Conservation (phyloP, 495 filamentous ascomycete species). For the Cercophora scortea region DNA sequence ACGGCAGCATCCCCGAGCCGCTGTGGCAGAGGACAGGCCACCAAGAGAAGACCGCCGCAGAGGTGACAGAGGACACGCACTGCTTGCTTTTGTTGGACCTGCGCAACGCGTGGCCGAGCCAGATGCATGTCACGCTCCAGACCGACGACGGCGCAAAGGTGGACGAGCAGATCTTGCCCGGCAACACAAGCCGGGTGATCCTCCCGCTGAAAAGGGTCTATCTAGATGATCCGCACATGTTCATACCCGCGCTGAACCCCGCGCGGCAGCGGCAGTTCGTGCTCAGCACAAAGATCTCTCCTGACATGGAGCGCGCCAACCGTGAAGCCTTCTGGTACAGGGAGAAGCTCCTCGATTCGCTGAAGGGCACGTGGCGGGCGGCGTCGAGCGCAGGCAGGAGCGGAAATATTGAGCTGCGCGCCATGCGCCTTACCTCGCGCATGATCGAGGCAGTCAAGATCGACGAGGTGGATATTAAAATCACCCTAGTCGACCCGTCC, state of each 20-base stretch:
- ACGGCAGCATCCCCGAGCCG: slow-evolving; percentile 38
- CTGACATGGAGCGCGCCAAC: slow-evolving; percentile 67
- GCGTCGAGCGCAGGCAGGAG: slow-evolving; percentile 49
- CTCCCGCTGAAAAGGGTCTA: slow-evolving; percentile 70
- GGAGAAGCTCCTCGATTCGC: slow-evolving; percentile 66
- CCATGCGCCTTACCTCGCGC: slow-evolving; percentile 59
- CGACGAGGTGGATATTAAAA: slow-evolving; percentile 68
- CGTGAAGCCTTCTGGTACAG: slow-evolving; percentile 92
- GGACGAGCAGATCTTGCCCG: slow-evolving; percentile 60
- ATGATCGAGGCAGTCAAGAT: slow-evolving; percentile 82
- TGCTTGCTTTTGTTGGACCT: slow-evolving; percentile 79
- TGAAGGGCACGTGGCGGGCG: slow-evolving; percentile 58
- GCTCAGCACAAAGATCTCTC: slow-evolving; percentile 70
- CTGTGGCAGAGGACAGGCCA: slow-evolving; percentile 32
- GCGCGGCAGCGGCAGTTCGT: slow-evolving; percentile 79
- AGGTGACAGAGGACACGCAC: slow-evolving; percentile 47
- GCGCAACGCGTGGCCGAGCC: slow-evolving; percentile 78
- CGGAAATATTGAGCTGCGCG: slow-evolving; percentile 68
- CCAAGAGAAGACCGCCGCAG: slow-evolving; percentile 15
- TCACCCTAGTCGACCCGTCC: slow-evolving; percentile 38
- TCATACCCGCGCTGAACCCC: slow-evolving; percentile 74
- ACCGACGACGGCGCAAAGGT: slow-evolving; percentile 26
- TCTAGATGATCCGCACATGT: slow-evolving; percentile 64
- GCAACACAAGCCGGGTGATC: slow-evolving; percentile 68
- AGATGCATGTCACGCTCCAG: slow-evolving; percentile 53